A percentile compares a stretch with the other conserved stretches of the same genome.
phyloP scores from a whole-genome alignment of 2,329 filamentous ascomycete genomes.

The Colletotrichum tropicale region DNA sequence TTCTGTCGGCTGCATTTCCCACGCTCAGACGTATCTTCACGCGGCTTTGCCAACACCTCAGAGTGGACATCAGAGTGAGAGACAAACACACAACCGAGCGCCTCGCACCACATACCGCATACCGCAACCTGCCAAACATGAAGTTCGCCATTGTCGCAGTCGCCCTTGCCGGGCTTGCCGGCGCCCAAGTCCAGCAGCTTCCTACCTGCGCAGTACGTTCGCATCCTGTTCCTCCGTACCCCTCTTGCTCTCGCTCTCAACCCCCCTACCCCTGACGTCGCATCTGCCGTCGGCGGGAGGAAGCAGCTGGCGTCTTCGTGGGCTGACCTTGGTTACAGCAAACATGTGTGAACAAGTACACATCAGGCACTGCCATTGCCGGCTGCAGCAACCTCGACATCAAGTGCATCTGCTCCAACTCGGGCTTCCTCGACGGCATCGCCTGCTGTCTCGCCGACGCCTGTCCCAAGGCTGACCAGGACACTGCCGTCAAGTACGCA shows the following conservation, averaged over 20 bases:
- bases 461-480: constrained; percentile 37
- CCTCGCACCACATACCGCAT: constrained; percentile 11
- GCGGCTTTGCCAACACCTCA: neutral
- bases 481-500: constrained; percentile 40
- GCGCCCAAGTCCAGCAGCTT: constrained; percentile 36
- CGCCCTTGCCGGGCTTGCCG: constrained; percentile 34
- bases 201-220: constrained; percentile 43
- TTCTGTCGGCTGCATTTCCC: neutral
- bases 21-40: constrained; percentile 1
- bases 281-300: neutral
- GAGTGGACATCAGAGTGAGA: neutral
- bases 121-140: constrained; percentile 31
- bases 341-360: constrained; percentile 36
- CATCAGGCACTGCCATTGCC: constrained; percentile 35
- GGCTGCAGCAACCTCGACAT: constrained; percentile 43
- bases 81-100: neutral
- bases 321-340: constrained; percentile 27
- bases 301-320: neutral
- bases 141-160: constrained; percentile 34
- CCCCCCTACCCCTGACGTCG: neutral
- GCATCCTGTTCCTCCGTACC: neutral
- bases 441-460: constrained; percentile 43
- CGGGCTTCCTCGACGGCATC: constrained; percentile 41
- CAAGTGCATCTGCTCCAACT: constrained; percentile 46
- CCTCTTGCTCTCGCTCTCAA: neutral